A percentile compares a stretch with the other conserved stretches of the same genome.
These are phyloP conservation scores for Choricystis sp. DNA, from an alignment of 139 green algal genomes.

Conservation along the genomic window DNA sequence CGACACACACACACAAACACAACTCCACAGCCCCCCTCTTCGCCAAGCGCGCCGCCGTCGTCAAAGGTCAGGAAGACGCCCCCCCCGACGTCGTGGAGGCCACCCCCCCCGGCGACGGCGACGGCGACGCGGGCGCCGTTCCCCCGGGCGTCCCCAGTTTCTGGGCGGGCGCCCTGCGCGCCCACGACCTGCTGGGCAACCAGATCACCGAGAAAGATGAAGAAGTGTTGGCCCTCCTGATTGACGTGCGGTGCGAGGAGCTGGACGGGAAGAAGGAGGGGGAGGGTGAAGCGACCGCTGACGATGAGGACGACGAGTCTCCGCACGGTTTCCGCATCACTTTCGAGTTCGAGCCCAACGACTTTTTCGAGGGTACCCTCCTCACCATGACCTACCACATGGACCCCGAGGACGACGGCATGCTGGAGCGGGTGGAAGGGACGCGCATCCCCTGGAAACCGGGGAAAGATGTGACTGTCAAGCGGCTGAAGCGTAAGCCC, in stretches of 20 bases:
- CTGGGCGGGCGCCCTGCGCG: slow-evolving; percentile 2
- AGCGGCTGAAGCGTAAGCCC: slow-evolving; percentile 82
- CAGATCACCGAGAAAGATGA: slow-evolving; percentile 65
- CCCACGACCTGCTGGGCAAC: slow-evolving; percentile 10
- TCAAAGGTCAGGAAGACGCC: not conserved
- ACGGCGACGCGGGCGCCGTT: not conserved
- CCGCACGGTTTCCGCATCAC: slow-evolving; percentile 22
- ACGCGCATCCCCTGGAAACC: slow-evolving; percentile 65
- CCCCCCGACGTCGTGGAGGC: not conserved
- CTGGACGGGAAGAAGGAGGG: slow-evolving; percentile 14
- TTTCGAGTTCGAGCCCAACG: slow-evolving; percentile 43
- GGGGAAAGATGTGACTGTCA: slow-evolving; percentile 71
- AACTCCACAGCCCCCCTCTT: not conserved
- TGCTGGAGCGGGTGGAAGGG: slow-evolving; percentile 62
- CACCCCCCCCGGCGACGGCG: not conserved
- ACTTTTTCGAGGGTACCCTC: slow-evolving; percentile 43
- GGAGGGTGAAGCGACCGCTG: not conserved
- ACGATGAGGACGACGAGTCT: slow-evolving; percentile 6
- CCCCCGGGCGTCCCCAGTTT: not conserved
- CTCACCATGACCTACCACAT: slow-evolving; percentile 74
- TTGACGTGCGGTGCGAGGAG: slow-evolving; percentile 32
- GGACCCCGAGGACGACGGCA: slow-evolving; percentile 59
- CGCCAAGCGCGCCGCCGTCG: not conserved
- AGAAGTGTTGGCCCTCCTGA: slow-evolving; percentile 52
- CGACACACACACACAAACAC: no score